Percentiles rank a stretch among this genome's conserved stretches.
These are phyloP conservation scores for Komagataea norvegica DNA, from an alignment of 1,139 yeast species.

Conservation along the genomic window DNA sequence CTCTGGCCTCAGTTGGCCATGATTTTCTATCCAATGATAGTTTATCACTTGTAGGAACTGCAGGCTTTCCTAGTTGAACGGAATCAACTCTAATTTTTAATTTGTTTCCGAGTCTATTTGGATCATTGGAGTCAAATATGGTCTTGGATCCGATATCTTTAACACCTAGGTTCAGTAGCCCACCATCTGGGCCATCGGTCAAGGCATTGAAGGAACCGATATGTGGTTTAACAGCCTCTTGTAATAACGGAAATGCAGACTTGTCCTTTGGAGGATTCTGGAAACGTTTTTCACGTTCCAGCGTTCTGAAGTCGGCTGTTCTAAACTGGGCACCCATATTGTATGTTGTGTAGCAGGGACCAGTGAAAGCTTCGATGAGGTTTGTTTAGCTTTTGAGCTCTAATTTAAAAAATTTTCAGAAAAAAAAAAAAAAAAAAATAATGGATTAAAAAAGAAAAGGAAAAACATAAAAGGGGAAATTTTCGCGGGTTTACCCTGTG, in stretches of 20 bases:
- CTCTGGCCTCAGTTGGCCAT: slow-evolving; percentile 89
- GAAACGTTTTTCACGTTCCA: slow-evolving; percentile 83
- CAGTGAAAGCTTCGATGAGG: neutral
- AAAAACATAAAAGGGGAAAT: slow-evolving; percentile 4
- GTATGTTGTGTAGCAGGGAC: neutral
- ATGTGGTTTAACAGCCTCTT: slow-evolving; percentile 91
- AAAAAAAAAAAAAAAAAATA: slow-evolving; percentile 7
- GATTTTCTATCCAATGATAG: slow-evolving; percentile 74
- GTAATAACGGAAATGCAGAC: slow-evolving; percentile 73
- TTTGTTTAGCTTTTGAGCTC: neutral
- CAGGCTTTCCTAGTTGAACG: slow-evolving; percentile 82
- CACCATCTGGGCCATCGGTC: slow-evolving; percentile 82
- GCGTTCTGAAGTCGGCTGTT: slow-evolving; percentile 64
- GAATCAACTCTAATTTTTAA: slow-evolving; percentile 74
- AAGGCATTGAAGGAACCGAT: slow-evolving; percentile 94
- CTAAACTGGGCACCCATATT: slow-evolving; percentile 24
- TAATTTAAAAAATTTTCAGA: slow-evolving; percentile 1
- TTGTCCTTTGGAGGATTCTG: slow-evolving; percentile 85
- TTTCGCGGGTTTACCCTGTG: too few relatives aligned
- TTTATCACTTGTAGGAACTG: slow-evolving; percentile 69
- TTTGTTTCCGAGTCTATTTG: slow-evolving; percentile 73
- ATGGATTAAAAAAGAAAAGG: neutral
- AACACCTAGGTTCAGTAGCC: slow-evolving; percentile 78
- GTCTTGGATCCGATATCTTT: slow-evolving; percentile 84
- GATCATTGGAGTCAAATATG: slow-evolving; percentile 72